These are phyloP conservation scores for Fallopia convolvulus DNA, from an alignment of 148 eudicot species.

Conservation along the genomic window DNA sequence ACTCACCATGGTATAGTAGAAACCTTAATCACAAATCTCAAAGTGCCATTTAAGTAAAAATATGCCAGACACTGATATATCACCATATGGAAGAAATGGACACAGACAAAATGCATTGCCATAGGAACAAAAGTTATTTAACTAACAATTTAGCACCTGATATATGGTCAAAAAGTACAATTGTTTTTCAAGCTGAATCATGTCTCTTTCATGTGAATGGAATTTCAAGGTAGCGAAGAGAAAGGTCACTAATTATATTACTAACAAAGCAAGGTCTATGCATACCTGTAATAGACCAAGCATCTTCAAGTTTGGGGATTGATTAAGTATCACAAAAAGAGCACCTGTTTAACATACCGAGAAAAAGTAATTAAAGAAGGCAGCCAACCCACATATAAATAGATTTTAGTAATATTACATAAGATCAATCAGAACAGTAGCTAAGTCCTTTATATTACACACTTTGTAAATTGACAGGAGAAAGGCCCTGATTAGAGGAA, in stretches of 20 bases:
- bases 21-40: background rate
- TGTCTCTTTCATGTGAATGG: background rate
- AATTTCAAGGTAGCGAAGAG: background rate
- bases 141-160: background rate
- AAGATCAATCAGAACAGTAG: background rate
- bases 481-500: background rate
- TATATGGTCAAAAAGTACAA: background rate
- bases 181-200: background rate
- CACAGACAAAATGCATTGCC: background rate
- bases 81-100: constrained; percentile 1
- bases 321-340: constrained; percentile 69
- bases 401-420: background rate
- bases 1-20: background rate
- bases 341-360: constrained; percentile 56
- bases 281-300: constrained; percentile 88
- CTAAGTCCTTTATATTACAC: background rate
- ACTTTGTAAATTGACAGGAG: background rate
- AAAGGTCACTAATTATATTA: background rate
- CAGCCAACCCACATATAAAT: background rate
- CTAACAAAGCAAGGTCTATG: background rate
- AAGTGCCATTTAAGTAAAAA: background rate
- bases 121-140: background rate
- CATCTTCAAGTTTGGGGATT: constrained; percentile 88
- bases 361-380: background rate
- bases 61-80: background rate